A percentile compares a stretch with the other conserved stretches of the same genome.
Conservation (phyloP, 1,139 yeast species). For the Protomyces inouyei region DNA sequence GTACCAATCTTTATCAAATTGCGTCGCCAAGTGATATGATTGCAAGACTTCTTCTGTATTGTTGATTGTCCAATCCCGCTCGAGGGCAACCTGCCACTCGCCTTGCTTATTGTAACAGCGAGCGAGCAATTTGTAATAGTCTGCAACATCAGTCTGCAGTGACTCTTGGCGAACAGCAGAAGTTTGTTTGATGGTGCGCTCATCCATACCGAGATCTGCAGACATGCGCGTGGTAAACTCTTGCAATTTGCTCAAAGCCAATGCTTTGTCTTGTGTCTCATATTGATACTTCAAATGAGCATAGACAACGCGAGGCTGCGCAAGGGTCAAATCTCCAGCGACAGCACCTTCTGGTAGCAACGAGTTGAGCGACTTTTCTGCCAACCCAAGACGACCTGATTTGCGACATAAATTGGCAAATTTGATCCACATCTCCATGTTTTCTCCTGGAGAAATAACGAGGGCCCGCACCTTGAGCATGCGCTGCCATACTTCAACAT, state of each 20-base stretch:
- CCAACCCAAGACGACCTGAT: slow-evolving; percentile 84
- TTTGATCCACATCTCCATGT: slow-evolving; percentile 97
- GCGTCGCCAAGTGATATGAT: slow-evolving; percentile 88
- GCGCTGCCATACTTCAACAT: slow-evolving; percentile 97
- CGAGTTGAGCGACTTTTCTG: slow-evolving; percentile 82
- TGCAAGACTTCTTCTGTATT: slow-evolving; percentile 69
- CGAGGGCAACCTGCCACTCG: slow-evolving; percentile 89
- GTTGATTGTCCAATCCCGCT: slow-evolving; percentile 68
- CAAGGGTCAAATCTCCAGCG: slow-evolving; percentile 7
- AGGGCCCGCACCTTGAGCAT: slow-evolving; percentile 88
- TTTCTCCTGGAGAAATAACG: slow-evolving; percentile 91
- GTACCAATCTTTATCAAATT: slow-evolving; percentile 88
- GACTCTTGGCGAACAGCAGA: slow-evolving; percentile 17
- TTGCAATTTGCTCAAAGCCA: slow-evolving; percentile 77
- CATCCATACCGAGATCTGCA: slow-evolving; percentile 72
- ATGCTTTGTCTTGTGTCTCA: slow-evolving; percentile 87
- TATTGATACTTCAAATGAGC: slow-evolving; percentile 96
- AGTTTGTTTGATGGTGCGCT: slow-evolving; percentile 33
- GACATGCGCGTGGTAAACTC: slow-evolving; percentile 91
- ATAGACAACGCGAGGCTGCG: slow-evolving; percentile 80
- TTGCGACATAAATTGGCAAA: slow-evolving; percentile 94
- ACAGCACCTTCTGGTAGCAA: slow-evolving; percentile 49
- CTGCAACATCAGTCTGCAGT: slow-evolving; percentile 45
- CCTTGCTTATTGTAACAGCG: slow-evolving; percentile 96
- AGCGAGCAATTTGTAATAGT: slow-evolving; percentile 81